Evolutionary conservation across 345 rosid species (phyloP).

Genomic region (Abelmoschus esculentus): DNA sequence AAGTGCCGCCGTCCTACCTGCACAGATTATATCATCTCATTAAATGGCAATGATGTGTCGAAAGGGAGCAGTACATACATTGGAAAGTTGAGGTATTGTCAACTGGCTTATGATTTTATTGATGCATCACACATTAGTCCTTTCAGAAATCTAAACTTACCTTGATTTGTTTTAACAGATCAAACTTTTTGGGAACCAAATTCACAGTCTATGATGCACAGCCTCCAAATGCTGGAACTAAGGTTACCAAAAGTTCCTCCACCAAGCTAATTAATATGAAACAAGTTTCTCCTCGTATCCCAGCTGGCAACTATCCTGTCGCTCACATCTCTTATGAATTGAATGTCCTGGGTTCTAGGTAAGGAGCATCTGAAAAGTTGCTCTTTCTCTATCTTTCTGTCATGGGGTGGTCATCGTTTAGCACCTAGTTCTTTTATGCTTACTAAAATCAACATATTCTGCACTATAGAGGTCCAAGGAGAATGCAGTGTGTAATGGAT

Average conservation of each 20-base stretch:
- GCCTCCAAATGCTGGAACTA: conserved; percentile 46
- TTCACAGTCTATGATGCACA: conserved; percentile 80
- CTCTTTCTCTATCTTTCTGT: conserved; percentile 5
- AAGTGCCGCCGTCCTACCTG: conserved; percentile 72
- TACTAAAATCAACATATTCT: conserved; percentile 1
- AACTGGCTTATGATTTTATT: background rate
- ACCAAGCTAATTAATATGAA: conserved; percentile 50
- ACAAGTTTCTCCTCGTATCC: conserved; percentile 61
- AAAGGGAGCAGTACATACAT: conserved; percentile 67
- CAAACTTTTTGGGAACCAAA: conserved; percentile 92
- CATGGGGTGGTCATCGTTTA: background rate
- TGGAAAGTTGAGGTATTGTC: conserved; percentile 69
- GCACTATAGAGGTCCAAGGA: conserved; percentile 73
- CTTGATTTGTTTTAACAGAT: conserved; percentile 31
- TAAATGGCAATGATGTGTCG: conserved; percentile 58
- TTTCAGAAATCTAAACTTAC: background rate
- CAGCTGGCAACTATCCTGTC: conserved; percentile 59
- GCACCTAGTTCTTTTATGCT: conserved; percentile 2
- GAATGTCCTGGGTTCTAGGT: conserved; percentile 92
- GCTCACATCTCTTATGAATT: conserved; percentile 75
- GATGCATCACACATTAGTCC: conserved; percentile 1
- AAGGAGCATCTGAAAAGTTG: conserved; percentile 2
- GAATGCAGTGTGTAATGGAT: conserved; percentile 80
- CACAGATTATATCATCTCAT: conserved; percentile 78
- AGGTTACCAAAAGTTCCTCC: conserved; percentile 50